Evolutionary conservation across 495 filamentous ascomycete species (phyloP), one percentile per base, ranked within the genome.

Genomic region (Thozetella sp.): DNA sequence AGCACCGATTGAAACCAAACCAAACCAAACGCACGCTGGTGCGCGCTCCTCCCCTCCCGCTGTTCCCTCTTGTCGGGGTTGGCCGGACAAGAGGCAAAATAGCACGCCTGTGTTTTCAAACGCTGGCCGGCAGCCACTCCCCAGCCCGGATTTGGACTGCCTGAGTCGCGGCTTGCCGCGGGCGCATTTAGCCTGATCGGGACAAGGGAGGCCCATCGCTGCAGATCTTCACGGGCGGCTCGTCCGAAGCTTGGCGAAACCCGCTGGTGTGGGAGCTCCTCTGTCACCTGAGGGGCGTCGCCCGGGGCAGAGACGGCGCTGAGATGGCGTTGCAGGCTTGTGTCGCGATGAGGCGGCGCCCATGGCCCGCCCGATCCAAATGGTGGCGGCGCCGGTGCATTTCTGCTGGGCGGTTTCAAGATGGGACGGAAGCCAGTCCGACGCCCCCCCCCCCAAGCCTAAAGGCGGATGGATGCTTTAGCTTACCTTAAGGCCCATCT

Each of bases 131-230:
- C 12, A 48, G 20, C 43, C 9, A 37, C 6, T 37, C 30, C 6
- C 30, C 6, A 15, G 30, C 30, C 30, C 6, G 30, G n/a, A n/a
- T n/a, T n/a, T n/a, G n/a, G 30, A 6, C 30, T 6, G 43, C 20
- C 9, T 48, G 43, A 48, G n/a, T 48, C 43, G 43, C 12, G 43
- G 43, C n/a, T 48, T 48, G 43, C 43, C 43, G 43, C 43, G n/a
- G 6, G 11, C 11, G 4, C 43, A 13, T 48, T 48, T 48, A 48
- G 43, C 10, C 43, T 48, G n/a, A 19, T 19, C 43, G 43, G 43
- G n/a, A 19, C 43, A 48, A 48, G n/a, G 43, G n/a, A 17, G 17
- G n/a, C 6, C 30, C 30, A 48, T 4, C 43, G 4, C n/a, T n/a
- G 43, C n/a, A 48, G 43, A 48, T 48, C 43, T n/a, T 9, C 43